phyloP scores from a whole-genome alignment of 164 flowering plant species.

The Warburgia ugandensis region DNA sequence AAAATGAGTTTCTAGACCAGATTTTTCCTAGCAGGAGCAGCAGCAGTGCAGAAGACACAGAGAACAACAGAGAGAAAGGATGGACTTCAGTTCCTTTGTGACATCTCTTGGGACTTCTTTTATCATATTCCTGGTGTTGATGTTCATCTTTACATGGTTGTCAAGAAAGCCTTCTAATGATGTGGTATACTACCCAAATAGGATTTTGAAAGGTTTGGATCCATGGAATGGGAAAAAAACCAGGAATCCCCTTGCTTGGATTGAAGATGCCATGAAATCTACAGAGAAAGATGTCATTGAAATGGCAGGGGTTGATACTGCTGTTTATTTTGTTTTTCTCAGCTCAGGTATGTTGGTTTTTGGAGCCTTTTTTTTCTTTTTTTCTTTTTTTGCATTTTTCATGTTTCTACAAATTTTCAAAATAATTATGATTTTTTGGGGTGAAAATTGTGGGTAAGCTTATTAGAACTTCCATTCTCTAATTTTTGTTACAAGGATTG shows the following conservation, averaged over 20 bases:
- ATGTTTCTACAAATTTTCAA: neutral
- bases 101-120: conserved; percentile 86
- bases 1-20: too few species aligned
- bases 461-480: too few species aligned
- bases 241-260: conserved; percentile 81
- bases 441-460: too few species aligned
- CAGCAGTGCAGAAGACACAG: too few species aligned
- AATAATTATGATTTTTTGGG: too few species aligned
- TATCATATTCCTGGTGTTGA: conserved; percentile 59
- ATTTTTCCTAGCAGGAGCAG: too few species aligned
- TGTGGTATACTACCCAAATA: conserved; percentile 77
- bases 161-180: conserved; percentile 51
- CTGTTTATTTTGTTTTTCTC: conserved; percentile 86
- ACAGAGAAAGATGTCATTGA: conserved; percentile 55
- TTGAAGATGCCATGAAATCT: conserved; percentile 51
- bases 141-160: conserved; percentile 70
- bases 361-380: neutral
- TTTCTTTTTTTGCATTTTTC: neutral
- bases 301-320: conserved; percentile 85
- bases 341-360: conserved; percentile 43
- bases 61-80: too few species aligned
- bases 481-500: too few species aligned
- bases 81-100: conserved; percentile 85
- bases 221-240: conserved; percentile 38
- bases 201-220: conserved; percentile 76